Evolutionary conservation across 805 yeast genomes (phyloP).

Genomic region (Hanseniaspora thailandica): DNA sequence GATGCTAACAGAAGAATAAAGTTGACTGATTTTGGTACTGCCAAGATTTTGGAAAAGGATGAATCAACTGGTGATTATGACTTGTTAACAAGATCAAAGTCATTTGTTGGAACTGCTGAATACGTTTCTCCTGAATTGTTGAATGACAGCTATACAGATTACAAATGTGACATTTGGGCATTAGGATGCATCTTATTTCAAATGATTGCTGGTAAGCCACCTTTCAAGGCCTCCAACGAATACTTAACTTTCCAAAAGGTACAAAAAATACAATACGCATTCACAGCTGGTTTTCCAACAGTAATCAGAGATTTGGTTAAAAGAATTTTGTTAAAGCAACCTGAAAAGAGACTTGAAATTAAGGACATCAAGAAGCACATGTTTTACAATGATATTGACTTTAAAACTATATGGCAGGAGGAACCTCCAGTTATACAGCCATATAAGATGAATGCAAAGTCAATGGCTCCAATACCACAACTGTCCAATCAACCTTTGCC

Average conservation of each 20-base stretch:
- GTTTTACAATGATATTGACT: conserved; percentile 48
- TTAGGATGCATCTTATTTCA: conserved; percentile 93
- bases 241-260: conserved; percentile 73
- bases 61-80: conserved; percentile 47
- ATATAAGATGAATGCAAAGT: conserved; percentile 60
- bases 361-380: conserved; percentile 48
- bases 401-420: conserved; percentile 46
- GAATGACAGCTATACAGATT: conserved; percentile 69
- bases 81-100: conserved; percentile 54
- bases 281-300: conserved; percentile 74
- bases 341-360: conserved; percentile 50
- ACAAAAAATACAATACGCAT: conserved; percentile 67
- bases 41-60: conserved; percentile 49
- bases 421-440: conserved; percentile 59
- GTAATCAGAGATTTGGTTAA: conserved; percentile 62
- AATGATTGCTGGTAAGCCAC: conserved; percentile 88
- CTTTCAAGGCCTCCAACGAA: conserved; percentile 74
- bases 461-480: conserved; percentile 67
- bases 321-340: conserved; percentile 51
- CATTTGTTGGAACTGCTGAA: conserved; percentile 80
- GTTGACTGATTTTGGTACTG: conserved; percentile 79
- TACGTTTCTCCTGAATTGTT: conserved; percentile 72
- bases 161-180: conserved; percentile 97
- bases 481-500: conserved; percentile 25
- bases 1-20: conserved; percentile 50